phyloP scores from a whole-genome alignment of 75 land plant genomes.

The Cunninghamia lanceolata region DNA sequence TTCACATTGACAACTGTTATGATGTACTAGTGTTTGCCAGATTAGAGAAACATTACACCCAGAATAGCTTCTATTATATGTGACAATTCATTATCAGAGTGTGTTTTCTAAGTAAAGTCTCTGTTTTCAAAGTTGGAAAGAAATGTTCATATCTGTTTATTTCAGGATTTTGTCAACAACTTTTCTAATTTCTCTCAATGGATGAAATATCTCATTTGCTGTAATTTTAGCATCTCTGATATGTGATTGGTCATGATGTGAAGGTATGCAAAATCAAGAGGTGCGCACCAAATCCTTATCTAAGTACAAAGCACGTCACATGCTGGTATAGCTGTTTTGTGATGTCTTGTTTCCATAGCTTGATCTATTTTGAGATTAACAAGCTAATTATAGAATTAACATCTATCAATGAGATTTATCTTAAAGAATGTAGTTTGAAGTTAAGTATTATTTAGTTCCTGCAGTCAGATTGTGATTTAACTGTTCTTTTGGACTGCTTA shows the following conservation, averaged over 20 bases:
- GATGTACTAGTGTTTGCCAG: background rate
- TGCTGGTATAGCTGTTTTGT: conserved; percentile 10
- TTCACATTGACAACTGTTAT: background rate
- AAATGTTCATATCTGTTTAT: background rate
- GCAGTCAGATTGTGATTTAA: background rate
- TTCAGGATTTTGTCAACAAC: background rate
- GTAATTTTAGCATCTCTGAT: conserved; percentile 4
- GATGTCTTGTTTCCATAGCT: background rate
- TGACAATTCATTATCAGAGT: background rate
- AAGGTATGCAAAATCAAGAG: conserved; percentile 14
- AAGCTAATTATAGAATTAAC: background rate
- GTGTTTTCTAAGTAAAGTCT: background rate
- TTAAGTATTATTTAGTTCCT: background rate
- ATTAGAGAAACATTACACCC: background rate
- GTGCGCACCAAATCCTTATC: conserved; percentile 10
- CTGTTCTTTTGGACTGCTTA: background rate
- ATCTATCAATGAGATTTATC: background rate
- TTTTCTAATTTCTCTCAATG: background rate
- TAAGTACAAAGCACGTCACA: background rate
- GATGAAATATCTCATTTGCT: background rate
- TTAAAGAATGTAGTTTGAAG: background rate
- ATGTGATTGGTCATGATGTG: conserved; percentile 4
- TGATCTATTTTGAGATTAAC: background rate
- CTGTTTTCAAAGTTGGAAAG: background rate
- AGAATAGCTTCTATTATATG: background rate